These are phyloP conservation scores for Zoysia pacifica DNA, from an alignment of 176 grass and related monocot genomes.

Conservation along the genomic window DNA sequence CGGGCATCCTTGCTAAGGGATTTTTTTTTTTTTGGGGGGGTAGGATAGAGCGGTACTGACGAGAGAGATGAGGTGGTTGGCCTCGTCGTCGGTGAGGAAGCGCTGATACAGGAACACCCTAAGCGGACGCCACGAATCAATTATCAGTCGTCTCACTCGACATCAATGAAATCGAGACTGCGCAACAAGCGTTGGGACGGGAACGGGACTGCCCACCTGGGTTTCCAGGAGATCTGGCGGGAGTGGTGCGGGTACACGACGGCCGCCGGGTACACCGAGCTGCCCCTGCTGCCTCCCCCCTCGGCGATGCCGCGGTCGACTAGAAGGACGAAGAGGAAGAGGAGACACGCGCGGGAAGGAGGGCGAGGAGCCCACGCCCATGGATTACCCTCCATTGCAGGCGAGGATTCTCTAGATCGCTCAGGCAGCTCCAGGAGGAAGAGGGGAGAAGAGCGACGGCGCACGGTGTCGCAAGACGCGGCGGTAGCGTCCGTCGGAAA, in stretches of 20 bases:
- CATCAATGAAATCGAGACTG: conserved; percentile 20
- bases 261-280: conserved; percentile 27
- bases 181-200: background rate
- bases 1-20: background rate
- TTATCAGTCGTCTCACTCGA: background rate
- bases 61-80: conserved; percentile 82
- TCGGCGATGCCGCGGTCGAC: conserved; percentile 7
- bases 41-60: conserved; percentile 40
- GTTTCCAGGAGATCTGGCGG: conserved; percentile 80
- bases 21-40: background rate
- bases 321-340: conserved; percentile 25
- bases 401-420: background rate
- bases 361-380: background rate
- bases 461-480: conserved; percentile 22
- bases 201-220: conserved; percentile 45
- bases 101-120: conserved; percentile 81
- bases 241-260: conserved; percentile 69
- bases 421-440: background rate
- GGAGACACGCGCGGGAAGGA: background rate
- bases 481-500: conserved; percentile 22
- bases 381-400: conserved; percentile 20
- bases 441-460: background rate
- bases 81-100: conserved; percentile 84
- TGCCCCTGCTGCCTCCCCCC: conserved; percentile 19
- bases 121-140: conserved; percentile 23